phyloP scores from a whole-genome alignment of 192 early-diverging fungal genomes.

The Diversispora eburnea region DNA sequence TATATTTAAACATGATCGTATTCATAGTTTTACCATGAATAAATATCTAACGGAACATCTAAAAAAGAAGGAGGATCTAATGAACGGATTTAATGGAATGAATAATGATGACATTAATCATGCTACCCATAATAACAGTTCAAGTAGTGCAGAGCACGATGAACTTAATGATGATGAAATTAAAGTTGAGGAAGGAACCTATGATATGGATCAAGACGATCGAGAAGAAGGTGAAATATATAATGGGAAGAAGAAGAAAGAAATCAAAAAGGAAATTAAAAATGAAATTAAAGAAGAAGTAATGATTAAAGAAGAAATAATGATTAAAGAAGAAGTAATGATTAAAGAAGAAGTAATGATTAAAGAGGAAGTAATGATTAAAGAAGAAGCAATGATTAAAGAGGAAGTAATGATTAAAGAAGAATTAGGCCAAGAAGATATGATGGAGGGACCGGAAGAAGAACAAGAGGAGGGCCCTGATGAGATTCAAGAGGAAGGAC shows the following conservation, averaged over 20 bases:
- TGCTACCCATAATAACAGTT: neutral
- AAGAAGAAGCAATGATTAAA: too few relatives aligned
- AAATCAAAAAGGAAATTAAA: too few relatives aligned
- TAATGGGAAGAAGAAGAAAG: too few relatives aligned
- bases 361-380: too few relatives aligned
- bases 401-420: too few relatives aligned
- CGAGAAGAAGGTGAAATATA: too few relatives aligned
- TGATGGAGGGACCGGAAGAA: neutral
- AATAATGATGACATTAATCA: neutral
- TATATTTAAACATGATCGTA: conserved; percentile 47
- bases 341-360: too few relatives aligned
- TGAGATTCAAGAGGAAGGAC: neutral
- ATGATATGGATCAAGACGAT: too few relatives aligned
- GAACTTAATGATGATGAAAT: conserved; percentile 1
- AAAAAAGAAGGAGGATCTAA: conserved; percentile 38
- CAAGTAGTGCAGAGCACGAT: neutral
- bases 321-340: too few relatives aligned
- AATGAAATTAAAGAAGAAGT: too few relatives aligned
- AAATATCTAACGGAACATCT: conserved; percentile 54
- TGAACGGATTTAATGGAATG: neutral
- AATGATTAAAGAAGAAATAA: too few relatives aligned
- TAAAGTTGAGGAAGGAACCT: neutral
- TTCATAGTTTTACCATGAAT: conserved; percentile 62
- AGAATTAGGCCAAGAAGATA: neutral
- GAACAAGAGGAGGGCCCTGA: neutral